Evolutionary conservation across 2,329 filamentous ascomycete species (phyloP).

Genomic region (Penicillium aurantiogriseum): DNA sequence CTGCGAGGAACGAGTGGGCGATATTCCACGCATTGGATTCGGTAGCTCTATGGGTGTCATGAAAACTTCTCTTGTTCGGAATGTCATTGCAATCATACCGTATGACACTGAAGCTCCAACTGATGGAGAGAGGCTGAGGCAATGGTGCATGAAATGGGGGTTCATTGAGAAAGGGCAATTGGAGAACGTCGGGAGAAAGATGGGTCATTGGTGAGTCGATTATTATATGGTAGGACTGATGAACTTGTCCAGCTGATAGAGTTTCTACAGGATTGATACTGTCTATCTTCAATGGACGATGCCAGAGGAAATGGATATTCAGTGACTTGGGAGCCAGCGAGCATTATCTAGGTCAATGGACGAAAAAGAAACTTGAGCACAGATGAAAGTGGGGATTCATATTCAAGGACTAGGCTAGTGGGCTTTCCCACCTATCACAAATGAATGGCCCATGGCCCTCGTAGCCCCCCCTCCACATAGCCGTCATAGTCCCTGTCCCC

Average conservation of each 20-base stretch:
- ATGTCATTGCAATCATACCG: constrained; percentile 41
- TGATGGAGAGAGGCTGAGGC: constrained; percentile 34
- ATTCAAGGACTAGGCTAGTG: not conserved
- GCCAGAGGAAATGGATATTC: not conserved
- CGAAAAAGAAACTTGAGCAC: not conserved
- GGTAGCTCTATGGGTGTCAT: not conserved
- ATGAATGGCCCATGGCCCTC: not conserved
- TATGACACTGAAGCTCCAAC: constrained; percentile 36
- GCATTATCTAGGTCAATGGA: not conserved
- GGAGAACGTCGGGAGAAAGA: constrained; percentile 40
- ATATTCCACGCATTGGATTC: constrained; percentile 1
- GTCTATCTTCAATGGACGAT: constrained; percentile 16
- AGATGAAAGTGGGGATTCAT: not conserved
- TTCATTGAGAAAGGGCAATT: constrained; percentile 42
- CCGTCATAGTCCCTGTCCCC: too few species aligned
- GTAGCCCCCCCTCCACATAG: not conserved
- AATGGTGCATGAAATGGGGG: constrained; percentile 41
- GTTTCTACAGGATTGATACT: constrained; percentile 15
- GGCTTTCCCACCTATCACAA: not conserved
- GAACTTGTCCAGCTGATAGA: not conserved
- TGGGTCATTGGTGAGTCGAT: constrained; percentile 32
- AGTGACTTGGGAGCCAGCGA: not conserved
- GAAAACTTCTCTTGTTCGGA: constrained; percentile 21
- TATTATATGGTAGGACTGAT: not conserved
- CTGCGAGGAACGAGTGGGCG: constrained; percentile 4